Percentiles rank a stretch among this genome's conserved stretches.
These are phyloP conservation scores for Cystobasidium sp. DNA, from an alignment of 1,284 basidiomycete genomes.

Conservation along the genomic window DNA sequence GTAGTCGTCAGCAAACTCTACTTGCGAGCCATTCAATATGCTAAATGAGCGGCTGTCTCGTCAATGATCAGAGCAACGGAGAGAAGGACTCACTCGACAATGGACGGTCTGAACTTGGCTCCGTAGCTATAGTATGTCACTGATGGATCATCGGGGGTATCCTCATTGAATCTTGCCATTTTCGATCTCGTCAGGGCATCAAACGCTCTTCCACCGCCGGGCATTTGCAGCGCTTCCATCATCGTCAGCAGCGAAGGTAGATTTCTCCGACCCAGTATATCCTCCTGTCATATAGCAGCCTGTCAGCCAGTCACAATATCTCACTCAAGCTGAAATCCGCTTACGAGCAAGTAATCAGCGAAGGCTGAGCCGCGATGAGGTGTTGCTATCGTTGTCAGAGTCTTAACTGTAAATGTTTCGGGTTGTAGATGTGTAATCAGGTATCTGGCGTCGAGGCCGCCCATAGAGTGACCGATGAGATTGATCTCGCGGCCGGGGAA, in stretches of 20 bases:
- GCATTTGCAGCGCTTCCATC: constrained; percentile 58
- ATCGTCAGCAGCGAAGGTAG: constrained; percentile 43
- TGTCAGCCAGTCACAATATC: background rate
- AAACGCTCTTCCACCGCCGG: constrained; percentile 86
- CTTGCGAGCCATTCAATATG: constrained; percentile 56
- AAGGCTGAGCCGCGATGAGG: constrained; percentile 92
- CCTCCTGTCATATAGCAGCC: constrained; percentile 50
- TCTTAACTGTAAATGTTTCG: constrained; percentile 66
- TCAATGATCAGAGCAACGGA: background rate
- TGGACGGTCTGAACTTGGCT: constrained; percentile 79
- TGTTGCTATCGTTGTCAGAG: constrained; percentile 86
- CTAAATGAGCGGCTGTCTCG: too few relatives aligned
- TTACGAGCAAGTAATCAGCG: constrained; percentile 85
- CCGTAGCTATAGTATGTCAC: constrained; percentile 94
- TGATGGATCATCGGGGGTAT: constrained; percentile 73
- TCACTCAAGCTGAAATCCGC: constrained; percentile 59
- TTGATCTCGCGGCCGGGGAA: constrained; percentile 83
- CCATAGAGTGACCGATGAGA: constrained; percentile 94
- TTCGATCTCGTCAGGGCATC: constrained; percentile 80
- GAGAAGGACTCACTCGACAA: constrained; percentile 72
- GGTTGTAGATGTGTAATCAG: constrained; percentile 63
- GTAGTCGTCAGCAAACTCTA: background rate
- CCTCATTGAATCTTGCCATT: constrained; percentile 85
- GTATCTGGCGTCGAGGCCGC: constrained; percentile 90
- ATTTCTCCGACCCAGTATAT: constrained; percentile 26